Evolutionary conservation across 2,329 filamentous ascomycete species (phyloP).

Genomic region (Pseudogymnoascus sp.): DNA sequence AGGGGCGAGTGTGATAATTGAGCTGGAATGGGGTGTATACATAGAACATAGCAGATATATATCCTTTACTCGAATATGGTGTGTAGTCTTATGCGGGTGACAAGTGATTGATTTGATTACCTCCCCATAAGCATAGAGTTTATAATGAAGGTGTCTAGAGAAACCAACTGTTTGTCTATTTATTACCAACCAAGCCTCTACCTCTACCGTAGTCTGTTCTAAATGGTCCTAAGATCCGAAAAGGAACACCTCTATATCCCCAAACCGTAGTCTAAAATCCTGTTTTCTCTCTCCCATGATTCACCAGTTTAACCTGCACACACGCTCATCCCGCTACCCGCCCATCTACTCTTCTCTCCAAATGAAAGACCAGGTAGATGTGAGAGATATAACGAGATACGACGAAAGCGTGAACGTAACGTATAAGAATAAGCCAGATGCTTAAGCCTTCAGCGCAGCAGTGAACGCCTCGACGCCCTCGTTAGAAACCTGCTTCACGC

Average conservation of each 20-base stretch:
- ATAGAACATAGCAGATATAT: slow-evolving; percentile 7
- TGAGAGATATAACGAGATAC: background rate
- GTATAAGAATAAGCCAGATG: too few species aligned
- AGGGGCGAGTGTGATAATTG: background rate
- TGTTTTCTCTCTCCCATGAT: background rate
- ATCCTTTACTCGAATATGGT: background rate
- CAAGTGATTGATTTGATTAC: too few species aligned
- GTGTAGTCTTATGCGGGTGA: too few species aligned
- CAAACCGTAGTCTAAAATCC: background rate
- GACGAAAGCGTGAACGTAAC: background rate
- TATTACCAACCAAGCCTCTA: background rate
- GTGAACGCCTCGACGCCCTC: slow-evolving; percentile 24
- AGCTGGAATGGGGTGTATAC: background rate
- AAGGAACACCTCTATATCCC: background rate
- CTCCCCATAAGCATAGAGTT: too few species aligned
- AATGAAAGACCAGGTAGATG: background rate
- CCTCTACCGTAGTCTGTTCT: background rate
- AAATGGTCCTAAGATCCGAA: background rate
- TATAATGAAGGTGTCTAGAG: background rate
- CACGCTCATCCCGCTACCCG: background rate
- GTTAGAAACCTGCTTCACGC: slow-evolving; percentile 59
- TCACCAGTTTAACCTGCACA: too few species aligned
- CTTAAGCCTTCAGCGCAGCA: background rate
- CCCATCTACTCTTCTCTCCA: background rate
- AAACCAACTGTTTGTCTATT: background rate